Base-by-base conservation (phyloP, 371 early-diverging fungal species). In the Saksenaea vasiformis region DNA sequence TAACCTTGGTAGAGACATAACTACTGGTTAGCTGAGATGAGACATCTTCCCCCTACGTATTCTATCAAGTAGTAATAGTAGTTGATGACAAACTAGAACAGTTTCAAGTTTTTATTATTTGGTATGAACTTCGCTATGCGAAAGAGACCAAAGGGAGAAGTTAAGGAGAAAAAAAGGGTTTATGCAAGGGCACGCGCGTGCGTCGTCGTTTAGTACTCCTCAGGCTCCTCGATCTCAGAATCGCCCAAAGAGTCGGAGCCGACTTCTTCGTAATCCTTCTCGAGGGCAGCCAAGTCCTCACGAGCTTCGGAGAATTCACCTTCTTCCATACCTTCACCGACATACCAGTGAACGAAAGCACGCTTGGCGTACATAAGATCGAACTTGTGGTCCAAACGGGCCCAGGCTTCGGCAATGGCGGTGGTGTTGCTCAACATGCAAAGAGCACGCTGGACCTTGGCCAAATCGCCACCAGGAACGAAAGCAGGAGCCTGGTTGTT, bases 341-440 rank as follows among this genome's bases (percentile, higher is more conserved):
- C 95, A 82, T 94, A 97, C 97, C 97, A 97, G 86, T 97, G 97
- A 44, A 97, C 95, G 77, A 97, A 97, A 62, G 97, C 97, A 78
- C 95, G 91, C 88, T 95, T 95, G 79, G 92, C 91, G 83, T 92
- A 97, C 97, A 95, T 97, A 55, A 94, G 79, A 73, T 91, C 92
- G 73, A 96, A 96, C 88, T 95, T 95, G 77, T 92, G 89, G 78
- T 95, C 92, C 47, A 95, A 83, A 73, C 95, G 91, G 64, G 90
- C 88, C 95, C 95, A 97, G 61, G 95, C 95, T 76, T 95, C 95
- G 56, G 91, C 90, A 69, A 97, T 97, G 65, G 95, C 94, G n/a
- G 97, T 97, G 58, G 95, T 95, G 86, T 95, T 95, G 76, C 89
- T 88, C 65, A 97, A 75, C 88, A 93, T 91, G 84, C 95, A 95